phyloP scores from a whole-genome alignment of 1,139 yeast species.

The Citeromyces siamensis region DNA sequence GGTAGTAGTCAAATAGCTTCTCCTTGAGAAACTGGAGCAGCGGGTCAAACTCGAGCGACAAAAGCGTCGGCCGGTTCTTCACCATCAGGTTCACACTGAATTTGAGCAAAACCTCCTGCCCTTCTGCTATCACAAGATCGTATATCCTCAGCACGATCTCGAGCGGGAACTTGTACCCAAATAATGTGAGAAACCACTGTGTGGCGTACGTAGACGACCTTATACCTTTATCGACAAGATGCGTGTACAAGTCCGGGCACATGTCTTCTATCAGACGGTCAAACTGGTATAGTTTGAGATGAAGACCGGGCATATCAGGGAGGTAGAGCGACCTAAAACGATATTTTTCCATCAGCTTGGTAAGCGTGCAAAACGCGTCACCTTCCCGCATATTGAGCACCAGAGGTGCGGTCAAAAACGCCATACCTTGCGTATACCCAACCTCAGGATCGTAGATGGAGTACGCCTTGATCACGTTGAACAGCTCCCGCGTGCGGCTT shows the following conservation, averaged over 20 bases:
- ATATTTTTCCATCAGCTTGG: slow-evolving; percentile 76
- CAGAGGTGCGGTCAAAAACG: slow-evolving; percentile 77
- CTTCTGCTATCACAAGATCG: slow-evolving; percentile 82
- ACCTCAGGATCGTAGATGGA: slow-evolving; percentile 83
- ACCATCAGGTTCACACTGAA: slow-evolving; percentile 72
- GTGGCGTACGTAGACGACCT: slow-evolving; percentile 90
- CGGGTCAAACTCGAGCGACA: slow-evolving; percentile 60
- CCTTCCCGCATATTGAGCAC: slow-evolving; percentile 71
- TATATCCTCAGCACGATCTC: slow-evolving; percentile 72
- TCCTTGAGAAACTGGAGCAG: slow-evolving; percentile 69
- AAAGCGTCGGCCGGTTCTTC: slow-evolving; percentile 45
- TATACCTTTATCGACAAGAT: slow-evolving; percentile 74
- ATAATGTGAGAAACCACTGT: slow-evolving; percentile 91
- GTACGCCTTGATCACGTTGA: slow-evolving; percentile 71
- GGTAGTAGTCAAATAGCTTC: slow-evolving; percentile 59
- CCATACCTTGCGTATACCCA: slow-evolving; percentile 98
- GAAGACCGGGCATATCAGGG: slow-evolving; percentile 92
- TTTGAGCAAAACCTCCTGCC: slow-evolving; percentile 70
- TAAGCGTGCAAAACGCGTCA: slow-evolving; percentile 77
- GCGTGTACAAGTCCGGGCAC: slow-evolving; percentile 58
- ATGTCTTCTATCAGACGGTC: slow-evolving; percentile 69
- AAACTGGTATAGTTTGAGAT: slow-evolving; percentile 74
- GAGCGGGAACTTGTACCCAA: slow-evolving; percentile 87
- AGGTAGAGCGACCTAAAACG: slow-evolving; percentile 63
- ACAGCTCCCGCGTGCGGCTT: slow-evolving; percentile 47